Conservation (phyloP, 352 stramenopile genomes). For the Phytophthora tubulina region DNA sequence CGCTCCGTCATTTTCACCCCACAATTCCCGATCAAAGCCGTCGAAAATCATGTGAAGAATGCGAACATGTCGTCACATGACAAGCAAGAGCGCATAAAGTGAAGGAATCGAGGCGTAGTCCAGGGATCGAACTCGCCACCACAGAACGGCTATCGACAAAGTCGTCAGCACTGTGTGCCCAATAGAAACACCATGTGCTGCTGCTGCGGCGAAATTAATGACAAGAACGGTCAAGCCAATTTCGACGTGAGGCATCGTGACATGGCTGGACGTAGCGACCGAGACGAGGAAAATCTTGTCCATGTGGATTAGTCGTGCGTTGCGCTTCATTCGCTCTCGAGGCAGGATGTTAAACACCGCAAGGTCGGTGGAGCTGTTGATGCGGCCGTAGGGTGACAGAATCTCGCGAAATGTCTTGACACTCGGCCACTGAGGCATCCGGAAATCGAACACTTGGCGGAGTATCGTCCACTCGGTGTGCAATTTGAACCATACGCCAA, state of each 20-base stretch:
- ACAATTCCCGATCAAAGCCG: constrained; percentile 61
- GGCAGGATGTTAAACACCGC: constrained; percentile 65
- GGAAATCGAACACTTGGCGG: constrained; percentile 55
- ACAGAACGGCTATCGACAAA: constrained; percentile 1
- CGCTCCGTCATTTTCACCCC: constrained; percentile 73
- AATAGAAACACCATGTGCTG: constrained; percentile 12
- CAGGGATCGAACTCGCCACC: constrained; percentile 36
- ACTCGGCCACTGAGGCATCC: constrained; percentile 66
- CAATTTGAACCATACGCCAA: constrained; percentile 62
- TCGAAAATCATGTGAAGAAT: constrained; percentile 67
- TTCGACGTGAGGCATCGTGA: constrained; percentile 40
- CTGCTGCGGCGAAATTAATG: constrained; percentile 11
- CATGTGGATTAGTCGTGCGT: constrained; percentile 57
- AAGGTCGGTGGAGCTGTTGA: constrained; percentile 59
- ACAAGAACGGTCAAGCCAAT: constrained; percentile 20
- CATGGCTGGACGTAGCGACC: constrained; percentile 59
- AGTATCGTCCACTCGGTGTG: constrained; percentile 49
- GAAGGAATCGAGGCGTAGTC: constrained; percentile 70
- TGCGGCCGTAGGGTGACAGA: constrained; percentile 44
- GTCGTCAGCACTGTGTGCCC: constrained; percentile 3
- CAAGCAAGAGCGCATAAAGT: constrained; percentile 50
- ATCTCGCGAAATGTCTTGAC: constrained; percentile 41
- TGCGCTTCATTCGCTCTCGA: constrained; percentile 53
- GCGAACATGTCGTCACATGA: constrained; percentile 57
- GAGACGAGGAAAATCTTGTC: constrained; percentile 67